Conservation (phyloP, 1,139 yeast species). For the Sugiyamaella paludigena region DNA sequence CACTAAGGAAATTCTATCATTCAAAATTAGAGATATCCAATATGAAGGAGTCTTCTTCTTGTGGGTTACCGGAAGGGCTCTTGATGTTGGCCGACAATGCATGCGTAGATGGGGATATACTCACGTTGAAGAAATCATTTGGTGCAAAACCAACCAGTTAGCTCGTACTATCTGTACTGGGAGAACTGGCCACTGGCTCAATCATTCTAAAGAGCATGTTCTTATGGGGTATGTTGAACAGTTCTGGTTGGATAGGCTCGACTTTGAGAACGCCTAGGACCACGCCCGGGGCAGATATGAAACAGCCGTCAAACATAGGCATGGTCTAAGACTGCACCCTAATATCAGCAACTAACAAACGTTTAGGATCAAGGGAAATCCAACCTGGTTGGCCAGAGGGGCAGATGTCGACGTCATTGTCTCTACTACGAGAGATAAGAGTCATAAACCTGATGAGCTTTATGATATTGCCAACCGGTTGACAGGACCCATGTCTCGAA, state of each 20-base stretch:
- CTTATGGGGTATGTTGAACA: constrained; percentile 55
- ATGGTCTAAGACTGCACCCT: too few species aligned
- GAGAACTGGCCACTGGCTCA: constrained; percentile 94
- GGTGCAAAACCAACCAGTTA: constrained; percentile 89
- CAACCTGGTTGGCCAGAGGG: constrained; percentile 64
- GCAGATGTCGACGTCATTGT: constrained; percentile 76
- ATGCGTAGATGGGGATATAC: constrained; percentile 78
- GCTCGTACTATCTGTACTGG: constrained; percentile 91
- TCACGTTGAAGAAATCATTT: constrained; percentile 74
- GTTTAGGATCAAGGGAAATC: constrained; percentile 62
- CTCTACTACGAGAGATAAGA: constrained; percentile 81
- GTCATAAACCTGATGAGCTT: constrained; percentile 84
- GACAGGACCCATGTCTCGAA: constrained; percentile 72
- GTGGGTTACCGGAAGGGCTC: constrained; percentile 95
- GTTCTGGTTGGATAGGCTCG: background rate
- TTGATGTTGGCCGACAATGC: constrained; percentile 81
- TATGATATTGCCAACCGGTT: constrained; percentile 84
- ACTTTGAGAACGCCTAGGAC: too few species aligned
- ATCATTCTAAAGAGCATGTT: constrained; percentile 90
- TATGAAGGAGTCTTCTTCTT: constrained; percentile 77
- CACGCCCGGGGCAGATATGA: too few species aligned
- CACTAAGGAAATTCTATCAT: constrained; percentile 52
- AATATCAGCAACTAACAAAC: too few species aligned
- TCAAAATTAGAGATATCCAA: constrained; percentile 69
- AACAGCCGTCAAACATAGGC: too few species aligned